phyloP scores from a whole-genome alignment of 2,329 filamentous ascomycete genomes.

The Clathrospora elynae region DNA sequence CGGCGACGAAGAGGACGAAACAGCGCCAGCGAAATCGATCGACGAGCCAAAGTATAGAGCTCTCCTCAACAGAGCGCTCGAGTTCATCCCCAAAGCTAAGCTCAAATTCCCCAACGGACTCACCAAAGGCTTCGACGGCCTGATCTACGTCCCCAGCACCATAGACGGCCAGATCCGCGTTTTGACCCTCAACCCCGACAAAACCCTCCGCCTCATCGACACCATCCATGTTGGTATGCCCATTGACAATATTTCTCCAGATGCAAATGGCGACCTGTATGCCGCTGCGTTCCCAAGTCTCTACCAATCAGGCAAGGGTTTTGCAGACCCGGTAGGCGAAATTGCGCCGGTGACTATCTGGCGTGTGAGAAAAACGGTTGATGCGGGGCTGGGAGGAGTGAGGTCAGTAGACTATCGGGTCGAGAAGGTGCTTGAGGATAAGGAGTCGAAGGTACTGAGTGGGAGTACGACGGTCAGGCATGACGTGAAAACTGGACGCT shows the following conservation, averaged over 20 bases:
- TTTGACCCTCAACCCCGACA: constrained; percentile 22
- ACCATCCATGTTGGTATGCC: constrained; percentile 33
- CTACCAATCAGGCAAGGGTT: constrained; percentile 9
- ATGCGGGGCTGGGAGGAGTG: not conserved
- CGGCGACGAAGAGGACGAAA: constrained; percentile 14
- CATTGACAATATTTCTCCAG: constrained; percentile 35
- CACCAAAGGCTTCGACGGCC: constrained; percentile 25
- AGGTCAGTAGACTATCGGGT: constrained; percentile 23
- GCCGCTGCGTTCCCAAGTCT: constrained; percentile 29
- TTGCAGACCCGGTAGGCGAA: constrained; percentile 23
- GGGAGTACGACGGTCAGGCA: constrained; percentile 34
- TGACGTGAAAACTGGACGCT: constrained; percentile 32
- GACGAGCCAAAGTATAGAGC: constrained; percentile 9
- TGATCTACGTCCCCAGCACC: constrained; percentile 37
- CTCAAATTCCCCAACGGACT: constrained; percentile 42
- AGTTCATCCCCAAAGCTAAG: constrained; percentile 19
- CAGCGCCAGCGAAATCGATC: not conserved
- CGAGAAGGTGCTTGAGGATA: constrained; percentile 37
- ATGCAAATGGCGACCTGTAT: constrained; percentile 35
- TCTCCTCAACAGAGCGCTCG: constrained; percentile 7
- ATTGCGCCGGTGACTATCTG: constrained; percentile 27
- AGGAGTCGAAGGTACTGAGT: constrained; percentile 25
- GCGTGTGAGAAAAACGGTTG: constrained; percentile 24
- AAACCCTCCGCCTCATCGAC: constrained; percentile 27
- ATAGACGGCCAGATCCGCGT: constrained; percentile 33